A percentile compares a stretch with the other conserved stretches of the same genome.
Evolutionary conservation across 1,139 yeast genomes (phyloP).

Genomic region (Nakaseomyces glabratus): DNA sequence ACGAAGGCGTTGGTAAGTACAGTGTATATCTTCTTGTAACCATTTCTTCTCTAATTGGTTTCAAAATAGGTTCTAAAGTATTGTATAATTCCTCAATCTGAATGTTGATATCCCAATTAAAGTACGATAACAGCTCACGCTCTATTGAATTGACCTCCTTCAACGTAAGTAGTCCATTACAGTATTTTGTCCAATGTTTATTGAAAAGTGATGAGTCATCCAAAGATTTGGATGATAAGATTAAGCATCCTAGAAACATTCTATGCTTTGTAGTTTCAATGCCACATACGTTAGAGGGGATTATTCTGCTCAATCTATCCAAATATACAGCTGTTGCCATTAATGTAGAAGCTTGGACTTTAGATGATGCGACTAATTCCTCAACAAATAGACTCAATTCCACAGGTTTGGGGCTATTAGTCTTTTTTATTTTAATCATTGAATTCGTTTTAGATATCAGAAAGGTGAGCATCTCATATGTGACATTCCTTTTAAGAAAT

Average conservation of each 20-base stretch:
- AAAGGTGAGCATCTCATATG: slow-evolving; percentile 68
- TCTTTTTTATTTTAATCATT: slow-evolving; percentile 51
- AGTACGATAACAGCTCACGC: slow-evolving; percentile 68
- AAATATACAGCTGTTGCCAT: slow-evolving; percentile 86
- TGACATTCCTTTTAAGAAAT: slow-evolving; percentile 35
- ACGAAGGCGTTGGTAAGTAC: not conserved
- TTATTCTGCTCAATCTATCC: slow-evolving; percentile 59
- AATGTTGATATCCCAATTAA: slow-evolving; percentile 77
- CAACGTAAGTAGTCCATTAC: slow-evolving; percentile 70
- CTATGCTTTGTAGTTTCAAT: slow-evolving; percentile 92
- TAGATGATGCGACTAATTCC: slow-evolving; percentile 64
- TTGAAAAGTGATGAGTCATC: slow-evolving; percentile 92
- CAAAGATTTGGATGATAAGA: slow-evolving; percentile 79
- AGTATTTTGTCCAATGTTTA: slow-evolving; percentile 90
- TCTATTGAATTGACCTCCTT: slow-evolving; percentile 87
- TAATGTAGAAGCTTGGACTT: slow-evolving; percentile 89
- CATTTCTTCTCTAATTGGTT: slow-evolving; percentile 39
- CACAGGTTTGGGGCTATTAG: slow-evolving; percentile 12
- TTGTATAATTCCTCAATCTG: slow-evolving; percentile 57
- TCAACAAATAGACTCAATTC: slow-evolving; percentile 48
- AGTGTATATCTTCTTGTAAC: not conserved
- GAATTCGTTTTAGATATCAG: slow-evolving; percentile 73
- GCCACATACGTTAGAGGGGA: slow-evolving; percentile 86
- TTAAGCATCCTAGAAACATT: slow-evolving; percentile 78
- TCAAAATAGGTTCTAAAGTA: slow-evolving; percentile 65